Base-by-base conservation (phyloP, 371 early-diverging fungal species). In the Apophysomyces sp. region DNA sequence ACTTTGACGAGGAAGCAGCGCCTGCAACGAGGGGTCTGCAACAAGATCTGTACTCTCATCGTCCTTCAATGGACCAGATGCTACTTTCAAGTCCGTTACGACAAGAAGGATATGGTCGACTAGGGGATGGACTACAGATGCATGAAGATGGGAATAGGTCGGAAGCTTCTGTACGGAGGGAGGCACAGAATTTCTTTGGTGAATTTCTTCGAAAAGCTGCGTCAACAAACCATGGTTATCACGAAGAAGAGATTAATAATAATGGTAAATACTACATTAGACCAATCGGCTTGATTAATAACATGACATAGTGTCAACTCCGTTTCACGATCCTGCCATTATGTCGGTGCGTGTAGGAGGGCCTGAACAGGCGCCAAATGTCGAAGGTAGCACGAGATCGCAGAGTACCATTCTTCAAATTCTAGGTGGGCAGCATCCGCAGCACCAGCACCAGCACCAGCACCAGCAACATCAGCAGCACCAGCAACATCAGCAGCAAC, bases 161-260 rank as follows among this genome's bases (percentile, higher is more conserved):
- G 39, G 62, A 62, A 30, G 61, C 41, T 11, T 68, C 70, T 58
- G 71, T 77, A 15, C 66, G 78, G 39, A 72, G 76, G 7, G 82
- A 84, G 52, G 84, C 87, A 4, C 89, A 90, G 41, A 71, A 78
- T 49, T 88, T 90, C 61, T 81, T 91, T 68, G 86, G 85, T 9
- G 87, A 89, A 16, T 88, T 88, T 55, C 68, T 90, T 61, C 83
- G 88, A 39, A 89, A 89, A 16, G 91, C 91, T 4, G 77, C 91
- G 52, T 18, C 51, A 67, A 34, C 51, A 64, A 57, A 71, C 57
- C 8, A 57, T 29, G 9, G 15, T 12, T 41, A 37, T 58, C 66
- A 53, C 57, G 59, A 26, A 71, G 63, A 55, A 51, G 52, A 36
- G 56, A 60, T 9, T 59, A 61, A 36, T 26, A 40, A 34, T 31